Percentiles rank a stretch among this genome's conserved stretches.
phyloP scores from a whole-genome alignment of 768 basidiomycete genomes.

The Leucocoprinus sp. region DNA sequence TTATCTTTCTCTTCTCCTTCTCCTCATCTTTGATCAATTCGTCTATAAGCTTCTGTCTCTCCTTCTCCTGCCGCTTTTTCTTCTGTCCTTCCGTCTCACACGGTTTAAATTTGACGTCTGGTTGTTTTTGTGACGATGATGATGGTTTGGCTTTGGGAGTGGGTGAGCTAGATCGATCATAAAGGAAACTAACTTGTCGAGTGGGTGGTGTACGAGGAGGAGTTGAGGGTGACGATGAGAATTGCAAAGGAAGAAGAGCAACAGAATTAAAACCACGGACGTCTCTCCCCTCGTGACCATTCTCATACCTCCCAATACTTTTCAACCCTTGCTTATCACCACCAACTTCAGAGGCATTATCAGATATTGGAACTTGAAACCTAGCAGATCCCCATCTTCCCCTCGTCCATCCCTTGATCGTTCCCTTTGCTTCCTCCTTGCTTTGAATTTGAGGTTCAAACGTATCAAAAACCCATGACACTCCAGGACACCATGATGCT shows the following conservation, averaged over 20 bases:
- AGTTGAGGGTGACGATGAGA: background rate
- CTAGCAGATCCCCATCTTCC: background rate
- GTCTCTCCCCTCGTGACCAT: background rate
- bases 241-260: background rate
- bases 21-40: slow-evolving; percentile 8
- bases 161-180: slow-evolving; percentile 6
- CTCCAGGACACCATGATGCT: slow-evolving; percentile 8
- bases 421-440: slow-evolving; percentile 1
- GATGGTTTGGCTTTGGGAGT: slow-evolving; percentile 3
- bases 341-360: background rate
- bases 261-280: background rate
- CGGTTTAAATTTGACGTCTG: background rate
- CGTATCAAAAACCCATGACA: background rate
- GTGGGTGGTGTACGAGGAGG: slow-evolving; percentile 5
- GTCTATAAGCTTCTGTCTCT: slow-evolving; percentile 1
- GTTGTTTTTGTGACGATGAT: background rate
- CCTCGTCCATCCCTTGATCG: slow-evolving; percentile 2
- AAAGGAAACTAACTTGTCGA: background rate
- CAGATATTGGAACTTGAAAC: background rate
- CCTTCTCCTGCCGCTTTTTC: background rate
- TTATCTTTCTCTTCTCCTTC: slow-evolving; percentile 4
- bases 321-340: background rate
- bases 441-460: background rate
- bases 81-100: background rate
- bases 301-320: background rate